Conservation (phyloP, 2,329 filamentous ascomycete species). For the Fusarium globosum region DNA sequence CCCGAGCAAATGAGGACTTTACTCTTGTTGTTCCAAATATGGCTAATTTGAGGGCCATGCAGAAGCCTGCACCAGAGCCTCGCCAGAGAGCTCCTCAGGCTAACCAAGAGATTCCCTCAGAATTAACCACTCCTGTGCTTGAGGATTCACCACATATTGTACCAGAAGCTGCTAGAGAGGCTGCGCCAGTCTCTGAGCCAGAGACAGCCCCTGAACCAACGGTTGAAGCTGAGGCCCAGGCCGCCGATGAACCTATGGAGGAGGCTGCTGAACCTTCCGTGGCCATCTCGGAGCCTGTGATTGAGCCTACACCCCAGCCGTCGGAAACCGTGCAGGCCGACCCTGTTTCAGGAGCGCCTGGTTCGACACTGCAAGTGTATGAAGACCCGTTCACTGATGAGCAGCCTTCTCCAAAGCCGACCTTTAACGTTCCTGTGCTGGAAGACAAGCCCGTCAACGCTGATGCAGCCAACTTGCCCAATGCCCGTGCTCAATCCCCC, state of each 20-base stretch:
- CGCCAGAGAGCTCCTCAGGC: constrained; percentile 23
- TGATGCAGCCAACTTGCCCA: constrained; percentile 53
- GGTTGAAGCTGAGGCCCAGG: constrained; percentile 47
- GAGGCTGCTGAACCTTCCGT: constrained; percentile 37
- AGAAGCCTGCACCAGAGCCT: constrained; percentile 40
- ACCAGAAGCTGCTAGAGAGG: constrained; percentile 14
- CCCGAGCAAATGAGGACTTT: constrained; percentile 63
- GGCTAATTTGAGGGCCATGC: constrained; percentile 49
- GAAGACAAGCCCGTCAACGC: constrained; percentile 72
- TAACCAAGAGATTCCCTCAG: constrained; percentile 18
- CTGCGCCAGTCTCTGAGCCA: neutral
- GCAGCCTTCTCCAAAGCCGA: constrained; percentile 58
- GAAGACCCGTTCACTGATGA: constrained; percentile 70
- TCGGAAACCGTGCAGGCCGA: constrained; percentile 13
- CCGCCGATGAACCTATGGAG: constrained; percentile 25
- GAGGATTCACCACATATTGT: constrained; percentile 18
- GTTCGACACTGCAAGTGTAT: constrained; percentile 63
- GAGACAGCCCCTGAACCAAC: neutral
- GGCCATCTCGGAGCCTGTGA: constrained; percentile 8
- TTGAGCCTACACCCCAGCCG: constrained; percentile 19
- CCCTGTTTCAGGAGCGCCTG: constrained; percentile 19
- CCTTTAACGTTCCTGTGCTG: constrained; percentile 62
- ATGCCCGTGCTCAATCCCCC: constrained; percentile 38
- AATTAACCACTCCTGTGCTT: constrained; percentile 18
- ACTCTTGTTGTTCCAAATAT: constrained; percentile 63